Evolutionary conservation across 345 rosid species (phyloP), one percentile per base, ranked within the genome.

Genomic region (Camelina laxa): DNA sequence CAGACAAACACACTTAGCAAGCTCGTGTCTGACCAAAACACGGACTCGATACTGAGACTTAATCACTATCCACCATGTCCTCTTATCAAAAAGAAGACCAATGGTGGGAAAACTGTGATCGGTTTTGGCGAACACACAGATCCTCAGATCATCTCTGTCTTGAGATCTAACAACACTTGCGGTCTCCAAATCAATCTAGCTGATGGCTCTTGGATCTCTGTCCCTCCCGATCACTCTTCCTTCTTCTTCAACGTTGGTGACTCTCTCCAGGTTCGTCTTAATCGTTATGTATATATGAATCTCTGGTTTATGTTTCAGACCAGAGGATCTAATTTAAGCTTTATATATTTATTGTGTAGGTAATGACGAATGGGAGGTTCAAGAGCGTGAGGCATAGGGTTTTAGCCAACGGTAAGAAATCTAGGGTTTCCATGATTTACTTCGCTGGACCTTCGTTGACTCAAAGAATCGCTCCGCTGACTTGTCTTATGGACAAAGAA

Each of bases 121-220:
- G 97, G 97, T n/a, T 86, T 93, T 60, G 97, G 97, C 0, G 98
- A 89, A 73, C 96, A 93, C 73, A 88, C 97, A 9, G 98, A 93
- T 81, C 98, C 97, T 69, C 98, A 93, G 38, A 88, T 93, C 79
- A 72, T 93, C 50, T 91, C 98, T 21, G 80, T 89, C 48, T 64
- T 93, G 9, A 82, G 92, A 75, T 93, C 98, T 72, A 93, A 93
- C 80, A 89, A 88, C 80, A 89, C 84, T n/a, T 82, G 85, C 62
- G 98, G 98, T 39, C 87, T 93, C 50, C 91, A 93, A 81, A 88
- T 93, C 69, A 84, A 85, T 65, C 72, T 88, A 17, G 49, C 60
- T 42, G 89, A 88, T 9, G 96, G 89, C 14, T 80, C 72, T 1
- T 93, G 98, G 97, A 77, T 89, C 57, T 84, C 98, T 9, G 93